Base-by-base conservation (phyloP, 2,329 filamentous ascomycete species). In the Ophiostoma sp. region DNA sequence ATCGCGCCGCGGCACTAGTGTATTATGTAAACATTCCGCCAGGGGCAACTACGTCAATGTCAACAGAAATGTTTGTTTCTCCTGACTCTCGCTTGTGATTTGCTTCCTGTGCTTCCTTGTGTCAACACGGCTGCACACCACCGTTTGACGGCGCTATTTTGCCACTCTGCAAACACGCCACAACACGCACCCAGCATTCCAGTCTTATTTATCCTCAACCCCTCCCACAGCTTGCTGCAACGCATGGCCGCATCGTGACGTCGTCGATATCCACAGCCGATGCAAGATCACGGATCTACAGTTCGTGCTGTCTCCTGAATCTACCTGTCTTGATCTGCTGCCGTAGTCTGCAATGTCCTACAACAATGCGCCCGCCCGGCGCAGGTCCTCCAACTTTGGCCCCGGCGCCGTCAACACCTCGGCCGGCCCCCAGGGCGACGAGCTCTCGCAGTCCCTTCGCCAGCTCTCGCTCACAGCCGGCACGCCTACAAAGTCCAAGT, bases 371-470 rank as follows among this genome's bases (percentile, higher is more conserved):
- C 65, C 65, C 39, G 20, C n/a, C 4, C 65, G 65, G 65, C 65
- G 65, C n/a, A 39, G 20, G 65, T 31, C 65, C 10, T 35, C 68
- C 68, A 65, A 65, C 57, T n/a, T n/a, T 36, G 27, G 35, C 44
- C 33, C 17, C 35, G 52, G 17, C 44, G 39, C 31, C 48, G 23
- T 27, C 15, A 54, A 65, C 52, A 48, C 65, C 11, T 39, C 62
- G 20, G 8, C 36, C 35, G 23, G 27, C 31, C 15, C 23, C 36
- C 23, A 33, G 15, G 69, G 71, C 69, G 68, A 72, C 62, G 73
- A 72, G 7, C 72, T 76, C 36, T 67, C 73, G 13, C 71, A 73
- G 52, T 75, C 75, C 41, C 71, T 74, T 71, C 69, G 73, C 68
- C 73, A 76, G 70, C 74, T 76, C 69, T 73, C 74, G 57, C 44